These are phyloP conservation scores for Naganishia albida DNA, from an alignment of 1,284 basidiomycete genomes.

Conservation along the genomic window DNA sequence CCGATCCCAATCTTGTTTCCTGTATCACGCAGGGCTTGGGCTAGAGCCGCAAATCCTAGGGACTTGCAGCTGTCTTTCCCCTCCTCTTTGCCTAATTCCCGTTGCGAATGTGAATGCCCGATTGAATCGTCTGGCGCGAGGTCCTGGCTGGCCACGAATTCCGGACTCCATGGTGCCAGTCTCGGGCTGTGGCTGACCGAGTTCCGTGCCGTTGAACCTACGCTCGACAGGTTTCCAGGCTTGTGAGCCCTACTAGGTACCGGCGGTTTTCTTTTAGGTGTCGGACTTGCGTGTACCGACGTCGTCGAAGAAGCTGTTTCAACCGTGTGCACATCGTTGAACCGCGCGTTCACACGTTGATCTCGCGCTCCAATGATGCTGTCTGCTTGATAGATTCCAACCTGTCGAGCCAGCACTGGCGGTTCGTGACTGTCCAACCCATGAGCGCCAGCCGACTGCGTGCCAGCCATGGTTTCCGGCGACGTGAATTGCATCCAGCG, in stretches of 20 bases:
- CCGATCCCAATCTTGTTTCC: conserved; percentile 19
- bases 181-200: neutral
- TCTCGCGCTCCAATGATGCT: conserved; percentile 19
- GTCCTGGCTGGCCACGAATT: conserved; percentile 8
- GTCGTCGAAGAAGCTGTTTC: neutral
- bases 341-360: conserved; percentile 20
- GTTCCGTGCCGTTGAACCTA: conserved; percentile 1
- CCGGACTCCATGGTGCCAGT: conserved; percentile 23
- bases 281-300: neutral
- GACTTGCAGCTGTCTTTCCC: conserved; percentile 5
- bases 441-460: neutral
- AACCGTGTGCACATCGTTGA: neutral
- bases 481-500: conserved; percentile 27
- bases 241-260: conserved; percentile 28
- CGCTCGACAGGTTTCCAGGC: conserved; percentile 9
- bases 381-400: conserved; percentile 11
- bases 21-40: conserved; percentile 32
- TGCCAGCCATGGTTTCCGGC: conserved; percentile 4
- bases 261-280: conserved; percentile 12
- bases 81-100: neutral
- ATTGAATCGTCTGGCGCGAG: neutral
- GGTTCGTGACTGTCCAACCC: neutral
- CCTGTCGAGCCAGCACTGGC: neutral
- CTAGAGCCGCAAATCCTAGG: conserved; percentile 27
- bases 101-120: neutral